Conservation (phyloP, 345 rosid genomes). For the Populus euphratica region DNA sequence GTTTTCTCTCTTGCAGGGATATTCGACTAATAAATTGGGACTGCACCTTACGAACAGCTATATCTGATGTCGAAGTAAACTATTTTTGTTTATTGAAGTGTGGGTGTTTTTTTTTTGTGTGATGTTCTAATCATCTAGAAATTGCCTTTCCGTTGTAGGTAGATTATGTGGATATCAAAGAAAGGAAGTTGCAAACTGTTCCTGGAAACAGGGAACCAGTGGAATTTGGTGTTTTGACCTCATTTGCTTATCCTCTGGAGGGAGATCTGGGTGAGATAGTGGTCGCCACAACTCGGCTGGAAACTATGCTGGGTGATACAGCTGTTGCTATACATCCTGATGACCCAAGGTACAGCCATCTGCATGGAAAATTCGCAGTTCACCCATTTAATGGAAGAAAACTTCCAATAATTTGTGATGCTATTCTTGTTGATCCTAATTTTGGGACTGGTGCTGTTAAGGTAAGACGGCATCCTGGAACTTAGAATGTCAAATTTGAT, state of each 20-base stretch:
- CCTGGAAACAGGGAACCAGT: conserved; percentile 85
- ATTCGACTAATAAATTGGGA: conserved; percentile 88
- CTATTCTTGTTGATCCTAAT: conserved; percentile 69
- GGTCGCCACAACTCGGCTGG: conserved; percentile 96
- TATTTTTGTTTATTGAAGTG: conserved; percentile 10
- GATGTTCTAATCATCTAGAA: conserved; percentile 20
- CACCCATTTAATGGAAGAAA: conserved; percentile 93
- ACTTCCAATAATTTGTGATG: conserved; percentile 76
- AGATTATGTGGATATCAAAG: conserved; percentile 73
- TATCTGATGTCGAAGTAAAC: conserved; percentile 86
- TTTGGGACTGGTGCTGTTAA: conserved; percentile 99
- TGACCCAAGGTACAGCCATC: conserved; percentile 72
- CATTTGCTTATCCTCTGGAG: conserved; percentile 86
- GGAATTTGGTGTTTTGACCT: conserved; percentile 88
- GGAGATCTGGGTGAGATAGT: conserved; percentile 79
- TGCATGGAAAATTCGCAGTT: conserved; percentile 79
- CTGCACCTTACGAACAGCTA: conserved; percentile 73
- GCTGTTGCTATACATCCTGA: conserved; percentile 94
- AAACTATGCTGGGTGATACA: conserved; percentile 97
- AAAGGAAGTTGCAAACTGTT: conserved; percentile 50
- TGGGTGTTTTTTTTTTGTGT: background rate
- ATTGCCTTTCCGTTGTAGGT: conserved; percentile 51
- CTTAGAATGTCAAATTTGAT: conserved; percentile 11
- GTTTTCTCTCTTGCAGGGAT: conserved; percentile 49
- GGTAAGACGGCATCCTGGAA: conserved; percentile 36